These are phyloP conservation scores for Nakazawaea pomicola DNA, from an alignment of 805 yeast genomes.

Conservation along the genomic window DNA sequence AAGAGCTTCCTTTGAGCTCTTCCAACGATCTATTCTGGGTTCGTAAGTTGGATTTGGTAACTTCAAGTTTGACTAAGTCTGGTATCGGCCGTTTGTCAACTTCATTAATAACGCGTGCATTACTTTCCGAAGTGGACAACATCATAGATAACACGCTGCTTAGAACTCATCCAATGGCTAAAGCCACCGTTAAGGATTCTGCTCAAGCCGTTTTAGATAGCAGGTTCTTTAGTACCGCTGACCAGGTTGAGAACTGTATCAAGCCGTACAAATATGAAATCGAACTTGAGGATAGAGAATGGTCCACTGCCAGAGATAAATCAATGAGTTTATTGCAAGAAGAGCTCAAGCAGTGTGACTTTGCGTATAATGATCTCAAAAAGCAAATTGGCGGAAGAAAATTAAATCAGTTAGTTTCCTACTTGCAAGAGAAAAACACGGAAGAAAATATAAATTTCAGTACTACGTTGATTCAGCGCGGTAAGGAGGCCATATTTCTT, in stretches of 20 bases:
- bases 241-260: slow-evolving; percentile 97
- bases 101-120: slow-evolving; percentile 71
- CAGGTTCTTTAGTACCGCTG: slow-evolving; percentile 87
- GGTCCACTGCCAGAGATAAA: slow-evolving; percentile 79
- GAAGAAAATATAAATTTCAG: slow-evolving; percentile 85
- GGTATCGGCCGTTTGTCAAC: slow-evolving; percentile 94
- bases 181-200: slow-evolving; percentile 76
- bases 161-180: slow-evolving; percentile 82
- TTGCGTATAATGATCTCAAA: slow-evolving; percentile 52
- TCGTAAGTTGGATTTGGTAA: slow-evolving; percentile 75
- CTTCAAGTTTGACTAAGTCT: slow-evolving; percentile 80
- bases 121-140: slow-evolving; percentile 70
- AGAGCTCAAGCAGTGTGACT: slow-evolving; percentile 79
- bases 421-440: slow-evolving; percentile 42
- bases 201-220: slow-evolving; percentile 73
- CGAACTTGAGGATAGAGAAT: slow-evolving; percentile 92
- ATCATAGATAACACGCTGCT: slow-evolving; percentile 72
- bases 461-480: slow-evolving; percentile 64
- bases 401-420: slow-evolving; percentile 75
- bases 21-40: slow-evolving; percentile 83
- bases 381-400: slow-evolving; percentile 79
- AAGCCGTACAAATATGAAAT: slow-evolving; percentile 97
- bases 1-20: slow-evolving; percentile 50
- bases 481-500: slow-evolving; percentile 79
- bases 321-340: slow-evolving; percentile 70